These are phyloP conservation scores for Colletotrichum sp. DNA, from an alignment of 2,329 filamentous ascomycete genomes.

Conservation along the genomic window DNA sequence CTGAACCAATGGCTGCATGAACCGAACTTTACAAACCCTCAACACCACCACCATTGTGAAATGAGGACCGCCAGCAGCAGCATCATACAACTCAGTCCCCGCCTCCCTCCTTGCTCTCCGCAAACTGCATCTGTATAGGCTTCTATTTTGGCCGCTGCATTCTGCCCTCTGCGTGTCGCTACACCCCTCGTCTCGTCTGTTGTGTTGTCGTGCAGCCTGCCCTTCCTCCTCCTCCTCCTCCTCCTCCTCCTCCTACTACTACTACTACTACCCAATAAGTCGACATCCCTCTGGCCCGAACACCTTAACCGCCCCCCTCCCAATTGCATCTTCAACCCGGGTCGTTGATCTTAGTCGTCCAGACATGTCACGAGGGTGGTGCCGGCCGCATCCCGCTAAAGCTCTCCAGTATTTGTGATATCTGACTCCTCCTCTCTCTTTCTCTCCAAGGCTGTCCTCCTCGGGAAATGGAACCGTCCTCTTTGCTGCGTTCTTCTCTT, in stretches of 20 bases:
- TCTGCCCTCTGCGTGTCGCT: not conserved
- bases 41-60: not conserved
- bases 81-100: not conserved
- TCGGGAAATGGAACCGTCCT: not conserved
- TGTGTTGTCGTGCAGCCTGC: not conserved
- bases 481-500: not conserved
- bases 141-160: not conserved
- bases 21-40: not conserved
- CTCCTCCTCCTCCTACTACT: not conserved
- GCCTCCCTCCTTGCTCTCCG: not conserved
- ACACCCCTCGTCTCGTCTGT: not conserved
- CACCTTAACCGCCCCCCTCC: not conserved
- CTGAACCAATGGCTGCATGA: not conserved
- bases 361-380: not conserved
- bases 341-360: not conserved
- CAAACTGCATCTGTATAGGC: not conserved
- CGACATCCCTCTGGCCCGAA: not conserved
- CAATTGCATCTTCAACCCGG: not conserved
- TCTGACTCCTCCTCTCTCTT: not conserved
- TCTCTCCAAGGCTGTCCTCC: not conserved
- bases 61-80: not conserved
- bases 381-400: not conserved
- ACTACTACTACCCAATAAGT: not conserved
- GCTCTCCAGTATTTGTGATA: not conserved
- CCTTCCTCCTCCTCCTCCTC: not conserved